Conservation (phyloP, 208 protist genomes). For the Polymyxa betae region DNA sequence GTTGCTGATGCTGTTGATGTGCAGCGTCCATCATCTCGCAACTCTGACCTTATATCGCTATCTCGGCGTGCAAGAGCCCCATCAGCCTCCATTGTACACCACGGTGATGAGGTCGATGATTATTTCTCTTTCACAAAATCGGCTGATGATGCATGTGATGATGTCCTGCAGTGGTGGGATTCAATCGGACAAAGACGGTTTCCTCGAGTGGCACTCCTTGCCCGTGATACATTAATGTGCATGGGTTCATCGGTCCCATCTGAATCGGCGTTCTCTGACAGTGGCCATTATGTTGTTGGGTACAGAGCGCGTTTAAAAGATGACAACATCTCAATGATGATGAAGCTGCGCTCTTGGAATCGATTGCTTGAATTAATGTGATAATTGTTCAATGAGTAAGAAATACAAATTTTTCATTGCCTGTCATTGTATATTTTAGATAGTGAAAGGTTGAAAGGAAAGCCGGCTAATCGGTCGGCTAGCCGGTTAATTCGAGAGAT, state of each 20-base stretch:
- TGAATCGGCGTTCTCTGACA: background rate
- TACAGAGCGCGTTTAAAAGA: background rate
- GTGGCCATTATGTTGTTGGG: background rate
- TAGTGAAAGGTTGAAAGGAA: background rate
- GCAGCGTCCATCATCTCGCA: too few relatives aligned
- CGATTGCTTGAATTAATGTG: background rate
- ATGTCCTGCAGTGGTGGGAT: background rate
- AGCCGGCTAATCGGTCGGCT: background rate
- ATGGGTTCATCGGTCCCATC: background rate
- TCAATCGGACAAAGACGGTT: background rate
- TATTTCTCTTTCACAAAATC: background rate
- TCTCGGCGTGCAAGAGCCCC: too few relatives aligned
- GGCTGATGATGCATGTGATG: background rate
- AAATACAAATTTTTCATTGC: too few relatives aligned
- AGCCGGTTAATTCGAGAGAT: background rate
- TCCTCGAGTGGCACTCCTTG: background rate
- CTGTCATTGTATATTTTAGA: too few relatives aligned
- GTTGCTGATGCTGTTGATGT: too few relatives aligned
- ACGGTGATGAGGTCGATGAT: background rate
- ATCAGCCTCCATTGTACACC: too few relatives aligned
- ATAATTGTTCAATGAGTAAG: too few relatives aligned
- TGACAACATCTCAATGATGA: background rate
- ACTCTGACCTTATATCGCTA: too few relatives aligned
- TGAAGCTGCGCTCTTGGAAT: background rate
- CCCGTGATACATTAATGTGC: background rate